These are phyloP conservation scores for Coemansia javaensis DNA, from an alignment of 192 early-diverging fungal species.

Conservation along the genomic window DNA sequence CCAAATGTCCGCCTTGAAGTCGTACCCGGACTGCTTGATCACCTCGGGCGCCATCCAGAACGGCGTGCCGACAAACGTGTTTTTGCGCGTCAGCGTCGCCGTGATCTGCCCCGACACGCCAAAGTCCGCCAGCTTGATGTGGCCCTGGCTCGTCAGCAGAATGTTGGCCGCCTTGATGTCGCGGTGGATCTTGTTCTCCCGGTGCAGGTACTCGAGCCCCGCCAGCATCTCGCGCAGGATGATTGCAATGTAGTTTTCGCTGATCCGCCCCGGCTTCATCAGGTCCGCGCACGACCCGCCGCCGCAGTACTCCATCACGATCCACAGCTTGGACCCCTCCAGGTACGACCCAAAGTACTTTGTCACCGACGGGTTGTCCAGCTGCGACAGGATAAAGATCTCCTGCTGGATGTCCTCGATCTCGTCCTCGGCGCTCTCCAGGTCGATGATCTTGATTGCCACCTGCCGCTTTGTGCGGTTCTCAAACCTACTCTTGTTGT, in stretches of 20 bases:
- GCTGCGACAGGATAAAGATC: conserved; percentile 90
- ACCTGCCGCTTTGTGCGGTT: conserved; percentile 59
- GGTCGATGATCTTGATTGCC: conserved; percentile 96
- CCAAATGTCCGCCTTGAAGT: conserved; percentile 98
- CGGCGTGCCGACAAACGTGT: conserved; percentile 98
- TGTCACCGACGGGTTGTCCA: conserved; percentile 84
- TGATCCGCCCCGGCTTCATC: conserved; percentile 79
- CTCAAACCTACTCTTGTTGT: conserved; percentile 50
- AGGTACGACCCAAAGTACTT: conserved; percentile 87
- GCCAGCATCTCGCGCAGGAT: conserved; percentile 82
- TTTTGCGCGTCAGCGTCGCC: conserved; percentile 86
- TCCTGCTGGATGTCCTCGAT: conserved; percentile 99
- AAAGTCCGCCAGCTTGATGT: conserved; percentile 96
- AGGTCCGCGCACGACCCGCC: conserved; percentile 94
- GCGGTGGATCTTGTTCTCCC: conserved; percentile 81
- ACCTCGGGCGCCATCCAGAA: conserved; percentile 96
- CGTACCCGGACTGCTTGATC: conserved; percentile 90
- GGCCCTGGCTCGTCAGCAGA: conserved; percentile 62
- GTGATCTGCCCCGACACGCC: conserved; percentile 95
- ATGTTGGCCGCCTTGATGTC: conserved; percentile 98
- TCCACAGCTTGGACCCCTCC: conserved; percentile 88
- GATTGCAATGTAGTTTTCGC: conserved; percentile 88
- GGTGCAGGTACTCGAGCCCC: conserved; percentile 91
- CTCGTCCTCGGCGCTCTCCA: conserved; percentile 95
- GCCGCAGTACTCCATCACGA: conserved; percentile 96